Percentiles rank a stretch among this genome's conserved stretches.
Evolutionary conservation across 805 yeast species (phyloP).

Genomic region (Komagataella mondaviorum): DNA sequence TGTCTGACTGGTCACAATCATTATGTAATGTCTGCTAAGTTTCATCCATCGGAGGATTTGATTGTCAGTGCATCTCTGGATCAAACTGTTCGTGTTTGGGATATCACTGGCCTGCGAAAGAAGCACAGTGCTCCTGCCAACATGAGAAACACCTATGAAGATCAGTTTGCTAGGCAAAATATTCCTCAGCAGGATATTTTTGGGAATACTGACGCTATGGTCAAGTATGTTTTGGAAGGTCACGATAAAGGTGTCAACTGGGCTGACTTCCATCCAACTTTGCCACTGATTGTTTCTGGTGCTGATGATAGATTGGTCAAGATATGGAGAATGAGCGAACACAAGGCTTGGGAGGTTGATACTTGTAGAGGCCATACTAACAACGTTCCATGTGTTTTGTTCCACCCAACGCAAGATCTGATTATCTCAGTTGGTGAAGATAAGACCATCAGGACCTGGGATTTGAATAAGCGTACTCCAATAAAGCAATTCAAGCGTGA

Average conservation of each 20-base stretch:
- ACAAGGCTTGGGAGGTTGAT: slow-evolving; percentile 98
- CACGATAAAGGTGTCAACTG: slow-evolving; percentile 98
- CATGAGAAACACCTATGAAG: slow-evolving; percentile 30
- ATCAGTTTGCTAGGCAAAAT: slow-evolving; percentile 43
- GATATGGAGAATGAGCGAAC: slow-evolving; percentile 94
- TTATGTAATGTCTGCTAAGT: slow-evolving; percentile 96
- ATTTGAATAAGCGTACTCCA: slow-evolving; percentile 82
- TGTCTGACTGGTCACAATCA: slow-evolving; percentile 97
- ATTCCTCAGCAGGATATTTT: slow-evolving; percentile 84
- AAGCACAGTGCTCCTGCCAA: slow-evolving; percentile 71
- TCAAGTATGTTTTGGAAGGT: slow-evolving; percentile 92
- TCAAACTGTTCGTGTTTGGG: slow-evolving; percentile 99
- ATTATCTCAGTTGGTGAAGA: slow-evolving; percentile 93
- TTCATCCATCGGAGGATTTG: slow-evolving; percentile 91
- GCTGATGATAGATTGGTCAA: slow-evolving; percentile 94
- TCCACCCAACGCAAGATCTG: slow-evolving; percentile 89
- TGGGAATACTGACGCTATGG: slow-evolving; percentile 88
- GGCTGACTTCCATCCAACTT: slow-evolving; percentile 96
- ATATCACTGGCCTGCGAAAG: slow-evolving; percentile 86
- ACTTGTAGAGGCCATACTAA: slow-evolving; percentile 97
- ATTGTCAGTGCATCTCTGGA: slow-evolving; percentile 93
- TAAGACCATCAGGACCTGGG: slow-evolving; percentile 95
- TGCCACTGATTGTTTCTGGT: slow-evolving; percentile 88
- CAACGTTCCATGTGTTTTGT: slow-evolving; percentile 76
- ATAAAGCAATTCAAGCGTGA: slow-evolving; percentile 92